Conservation (phyloP, 2,329 filamentous ascomycete genomes). For the Diaporthe ampelina region DNA sequence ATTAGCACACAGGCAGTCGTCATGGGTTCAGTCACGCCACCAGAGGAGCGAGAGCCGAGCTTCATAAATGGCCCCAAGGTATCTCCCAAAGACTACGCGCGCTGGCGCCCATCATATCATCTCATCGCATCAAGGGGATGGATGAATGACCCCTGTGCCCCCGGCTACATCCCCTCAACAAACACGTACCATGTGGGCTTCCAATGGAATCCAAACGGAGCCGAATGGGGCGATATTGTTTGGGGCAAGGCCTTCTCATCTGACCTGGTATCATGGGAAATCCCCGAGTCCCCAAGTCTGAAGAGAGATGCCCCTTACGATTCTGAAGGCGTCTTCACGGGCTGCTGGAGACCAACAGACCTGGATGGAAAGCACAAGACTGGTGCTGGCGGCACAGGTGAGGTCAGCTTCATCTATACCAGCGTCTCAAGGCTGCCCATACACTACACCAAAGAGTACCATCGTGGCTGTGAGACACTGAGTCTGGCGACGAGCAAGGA, state of each 20-base stretch:
- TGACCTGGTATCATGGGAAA: constrained; percentile 44
- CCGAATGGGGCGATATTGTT: constrained; percentile 56
- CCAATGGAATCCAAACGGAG: constrained; percentile 60
- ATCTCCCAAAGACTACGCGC: constrained; percentile 27
- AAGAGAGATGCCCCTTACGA: constrained; percentile 60
- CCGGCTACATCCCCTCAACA: constrained; percentile 61
- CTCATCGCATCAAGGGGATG: constrained; percentile 47
- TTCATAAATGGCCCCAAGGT: neutral
- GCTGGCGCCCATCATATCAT: constrained; percentile 42
- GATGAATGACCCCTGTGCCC: constrained; percentile 62
- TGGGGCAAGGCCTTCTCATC: constrained; percentile 65
- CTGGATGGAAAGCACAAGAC: constrained; percentile 51
- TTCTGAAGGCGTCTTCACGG: constrained; percentile 65
- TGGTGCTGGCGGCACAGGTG: constrained; percentile 46
- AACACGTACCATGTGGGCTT: constrained; percentile 67
- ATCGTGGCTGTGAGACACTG: constrained; percentile 57
- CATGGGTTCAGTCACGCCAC: constrained; percentile 28
- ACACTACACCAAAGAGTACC: constrained; percentile 56
- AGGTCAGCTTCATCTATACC: constrained; percentile 53
- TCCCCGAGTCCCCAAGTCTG: constrained; percentile 37
- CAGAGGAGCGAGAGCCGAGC: constrained; percentile 8
- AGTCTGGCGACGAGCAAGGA: constrained; percentile 56
- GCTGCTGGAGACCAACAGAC: constrained; percentile 63
- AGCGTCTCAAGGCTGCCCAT: constrained; percentile 53
- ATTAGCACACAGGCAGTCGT: neutral